Percentiles rank a stretch among this genome's conserved stretches.
Evolutionary conservation across 306 rosid genomes (phyloP).

Genomic region (Acacia crassicarpa): DNA sequence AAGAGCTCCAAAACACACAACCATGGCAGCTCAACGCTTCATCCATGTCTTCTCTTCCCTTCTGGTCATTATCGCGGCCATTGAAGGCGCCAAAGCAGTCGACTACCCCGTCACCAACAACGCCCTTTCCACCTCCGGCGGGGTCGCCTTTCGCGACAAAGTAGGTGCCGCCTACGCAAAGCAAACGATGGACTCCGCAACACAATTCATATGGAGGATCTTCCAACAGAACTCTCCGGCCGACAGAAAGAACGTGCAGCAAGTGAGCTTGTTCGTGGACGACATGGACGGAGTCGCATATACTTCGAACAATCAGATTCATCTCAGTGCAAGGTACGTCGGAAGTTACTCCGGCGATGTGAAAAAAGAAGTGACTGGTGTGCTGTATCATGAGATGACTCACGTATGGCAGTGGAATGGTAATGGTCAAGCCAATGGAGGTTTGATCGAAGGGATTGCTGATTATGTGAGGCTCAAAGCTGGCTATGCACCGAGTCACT

Average conservation of each 20-base stretch:
- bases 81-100: slow-evolving; percentile 30
- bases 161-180: not conserved
- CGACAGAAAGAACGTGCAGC: slow-evolving; percentile 23
- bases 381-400: slow-evolving; percentile 42
- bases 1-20: slow-evolving; percentile 5
- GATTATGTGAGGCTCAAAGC: slow-evolving; percentile 51
- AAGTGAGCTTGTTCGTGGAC: slow-evolving; percentile 37
- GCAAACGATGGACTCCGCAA: not conserved
- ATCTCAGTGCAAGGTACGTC: slow-evolving; percentile 23
- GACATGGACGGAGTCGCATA: slow-evolving; percentile 31
- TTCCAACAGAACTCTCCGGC: slow-evolving; percentile 22
- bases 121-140: not conserved
- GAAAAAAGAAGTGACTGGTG: slow-evolving; percentile 33
- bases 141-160: not conserved
- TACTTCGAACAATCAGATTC: slow-evolving; percentile 33
- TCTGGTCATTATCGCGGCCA: not conserved
- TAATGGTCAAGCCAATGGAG: slow-evolving; percentile 10
- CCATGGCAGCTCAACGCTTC: not conserved
- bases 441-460: slow-evolving; percentile 36
- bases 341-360: slow-evolving; percentile 2
- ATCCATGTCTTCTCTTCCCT: not conserved
- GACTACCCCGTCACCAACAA: slow-evolving; percentile 42
- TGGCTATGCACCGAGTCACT: slow-evolving; percentile 35
- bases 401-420: slow-evolving; percentile 46
- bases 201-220: not conserved